Evolutionary conservation across 352 stramenopile species (phyloP).

Genomic region (Phytophthora podocarpi): DNA sequence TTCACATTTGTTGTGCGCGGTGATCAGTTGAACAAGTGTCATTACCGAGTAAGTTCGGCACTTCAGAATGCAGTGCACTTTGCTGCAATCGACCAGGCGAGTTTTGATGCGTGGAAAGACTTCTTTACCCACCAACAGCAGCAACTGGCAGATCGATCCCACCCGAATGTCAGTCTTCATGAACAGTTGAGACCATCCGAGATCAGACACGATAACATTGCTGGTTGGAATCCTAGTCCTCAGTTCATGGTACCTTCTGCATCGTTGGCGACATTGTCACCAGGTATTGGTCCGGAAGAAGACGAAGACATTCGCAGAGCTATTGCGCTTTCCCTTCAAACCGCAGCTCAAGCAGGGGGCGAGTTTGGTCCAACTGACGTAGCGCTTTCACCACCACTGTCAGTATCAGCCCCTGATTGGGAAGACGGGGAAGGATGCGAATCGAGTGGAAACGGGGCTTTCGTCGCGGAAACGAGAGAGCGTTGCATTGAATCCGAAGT

Average conservation of each 20-base stretch:
- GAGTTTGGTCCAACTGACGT: slow-evolving; percentile 1
- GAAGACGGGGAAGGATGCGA: slow-evolving; percentile 32
- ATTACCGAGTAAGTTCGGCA: slow-evolving; percentile 36
- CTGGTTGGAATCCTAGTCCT: slow-evolving; percentile 12
- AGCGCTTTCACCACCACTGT: slow-evolving; percentile 23
- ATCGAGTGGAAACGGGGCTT: slow-evolving; percentile 4
- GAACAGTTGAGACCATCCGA: slow-evolving; percentile 7
- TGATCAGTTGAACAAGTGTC: slow-evolving; percentile 37
- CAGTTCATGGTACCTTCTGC: background rate
- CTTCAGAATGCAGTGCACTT: slow-evolving; percentile 58
- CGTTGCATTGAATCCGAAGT: background rate
- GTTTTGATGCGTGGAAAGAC: slow-evolving; percentile 57
- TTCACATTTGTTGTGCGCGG: slow-evolving; percentile 61
- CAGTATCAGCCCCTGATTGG: slow-evolving; percentile 56
- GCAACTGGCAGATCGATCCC: slow-evolving; percentile 15
- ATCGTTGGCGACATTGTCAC: slow-evolving; percentile 3
- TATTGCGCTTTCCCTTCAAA: slow-evolving; percentile 62
- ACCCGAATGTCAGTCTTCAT: background rate
- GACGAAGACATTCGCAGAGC: slow-evolving; percentile 60
- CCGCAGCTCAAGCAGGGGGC: slow-evolving; percentile 5
- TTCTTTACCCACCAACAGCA: slow-evolving; percentile 71
- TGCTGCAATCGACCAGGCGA: slow-evolving; percentile 49
- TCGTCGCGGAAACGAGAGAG: slow-evolving; percentile 2
- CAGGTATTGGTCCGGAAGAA: slow-evolving; percentile 36
- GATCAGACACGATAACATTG: slow-evolving; percentile 1